Percentiles rank a stretch among this genome's conserved stretches.
phyloP scores from a whole-genome alignment of 805 yeast genomes.

The Jamesozyma spencerorum region DNA sequence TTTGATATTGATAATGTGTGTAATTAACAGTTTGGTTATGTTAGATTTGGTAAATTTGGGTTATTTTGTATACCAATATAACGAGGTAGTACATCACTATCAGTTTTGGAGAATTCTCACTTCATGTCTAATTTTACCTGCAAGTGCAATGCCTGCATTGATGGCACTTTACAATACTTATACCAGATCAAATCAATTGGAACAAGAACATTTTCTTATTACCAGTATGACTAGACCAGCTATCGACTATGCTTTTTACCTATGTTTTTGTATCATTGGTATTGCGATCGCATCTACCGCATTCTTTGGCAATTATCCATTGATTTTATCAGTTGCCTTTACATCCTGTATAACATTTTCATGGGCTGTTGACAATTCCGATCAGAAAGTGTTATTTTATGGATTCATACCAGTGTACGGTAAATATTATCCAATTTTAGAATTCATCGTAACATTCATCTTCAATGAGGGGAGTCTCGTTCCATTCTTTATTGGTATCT shows the following conservation, averaged over 20 bases:
- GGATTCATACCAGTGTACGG: constrained; percentile 45
- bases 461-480: constrained; percentile 36
- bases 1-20: constrained; percentile 40
- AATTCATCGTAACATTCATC: constrained; percentile 32
- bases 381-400: constrained; percentile 45
- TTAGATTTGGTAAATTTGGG: constrained; percentile 26
- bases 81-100: constrained; percentile 9
- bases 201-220: constrained; percentile 15
- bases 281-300: constrained; percentile 8
- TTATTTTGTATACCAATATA: constrained; percentile 14
- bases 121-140: constrained; percentile 19
- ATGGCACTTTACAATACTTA: constrained; percentile 23
- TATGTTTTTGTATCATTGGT: constrained; percentile 15
- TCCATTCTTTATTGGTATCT: constrained; percentile 40
- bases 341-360: constrained; percentile 39
- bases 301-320: constrained; percentile 8
- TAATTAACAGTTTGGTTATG: constrained; percentile 35
- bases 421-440: constrained; percentile 42
- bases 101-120: constrained; percentile 27
- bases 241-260: constrained; percentile 21
- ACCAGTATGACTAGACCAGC: constrained; percentile 9
- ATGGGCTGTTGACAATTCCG: constrained; percentile 52
- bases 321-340: constrained; percentile 20
- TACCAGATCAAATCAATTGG: constrained; percentile 21
- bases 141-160: constrained; percentile 19